Base-by-base conservation (phyloP, 768 basidiomycete genomes). In the Pleurotus eryngii region DNA sequence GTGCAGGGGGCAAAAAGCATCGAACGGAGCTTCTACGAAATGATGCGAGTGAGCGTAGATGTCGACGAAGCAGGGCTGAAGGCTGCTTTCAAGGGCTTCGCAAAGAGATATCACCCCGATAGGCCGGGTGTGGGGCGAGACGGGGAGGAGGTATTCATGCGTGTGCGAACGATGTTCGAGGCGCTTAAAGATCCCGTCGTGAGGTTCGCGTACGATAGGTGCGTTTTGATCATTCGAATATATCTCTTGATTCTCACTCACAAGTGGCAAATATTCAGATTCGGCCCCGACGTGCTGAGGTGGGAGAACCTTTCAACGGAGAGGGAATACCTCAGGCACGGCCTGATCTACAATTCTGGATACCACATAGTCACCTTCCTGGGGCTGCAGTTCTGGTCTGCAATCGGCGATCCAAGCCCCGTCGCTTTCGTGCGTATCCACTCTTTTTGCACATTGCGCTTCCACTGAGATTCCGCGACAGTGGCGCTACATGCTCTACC, bases 181-280 rank as follows among this genome's bases (percentile, higher is more conserved):
- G 85, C 87, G 1, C 69, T 95, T 24, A 90, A 86, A 67, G 79
- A 91, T 61, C 92, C 92, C 3, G 76, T 81, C 7, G 84, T 84
- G 46, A 72, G 92, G 49, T 94, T 92, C 74, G 92, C 91, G 0
- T 95, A 95, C 67, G 92, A 95, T 65, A 79, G 91, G 87, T 90
- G 62, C 53, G 81, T 67, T 17, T 18, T 14, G n/a, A 24, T 27
- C 30, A 49, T 38, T 57, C 46, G 59, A 37, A 3, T 20, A 42
- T 50, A 7, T 38, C 4, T 35, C 30, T 54, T 51, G n/a, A 49
- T 12, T 45, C n/a, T 54, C 17, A 57, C 38, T 35, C 42, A 43
- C n/a, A 18, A 40, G 24, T 26, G 5, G 5, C 24, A 12, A 46
- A 18, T 42, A 46, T 22, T 22, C 62, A 92, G 90, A 60, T 95